These are phyloP conservation scores for Phtheirospermum japonicum DNA, from an alignment of 257 asterid genomes.

Conservation along the genomic window DNA sequence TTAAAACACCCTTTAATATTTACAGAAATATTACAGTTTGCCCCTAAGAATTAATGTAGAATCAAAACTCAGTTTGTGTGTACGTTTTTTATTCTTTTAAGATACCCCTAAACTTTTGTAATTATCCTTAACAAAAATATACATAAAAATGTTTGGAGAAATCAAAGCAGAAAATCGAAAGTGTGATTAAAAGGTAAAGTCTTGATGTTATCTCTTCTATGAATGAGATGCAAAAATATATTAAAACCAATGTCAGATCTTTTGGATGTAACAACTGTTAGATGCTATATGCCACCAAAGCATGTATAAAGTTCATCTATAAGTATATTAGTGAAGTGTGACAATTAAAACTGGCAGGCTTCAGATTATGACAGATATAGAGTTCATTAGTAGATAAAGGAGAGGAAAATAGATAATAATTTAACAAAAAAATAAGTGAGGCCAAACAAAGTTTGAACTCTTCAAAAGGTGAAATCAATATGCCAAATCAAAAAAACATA, in stretches of 20 bases:
- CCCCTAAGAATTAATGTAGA: background rate
- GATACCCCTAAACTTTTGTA: background rate
- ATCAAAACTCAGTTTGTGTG: background rate
- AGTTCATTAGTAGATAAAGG: background rate
- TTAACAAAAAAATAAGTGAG: background rate
- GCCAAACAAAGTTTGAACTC: background rate
- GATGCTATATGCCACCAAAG: background rate
- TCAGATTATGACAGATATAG: background rate
- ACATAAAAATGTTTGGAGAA: background rate
- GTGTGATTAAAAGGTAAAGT: background rate
- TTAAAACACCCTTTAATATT: background rate
- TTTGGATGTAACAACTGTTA: background rate
- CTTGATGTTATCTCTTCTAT: conserved; percentile 13
- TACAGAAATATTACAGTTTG: background rate
- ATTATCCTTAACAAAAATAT: background rate
- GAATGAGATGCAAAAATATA: background rate
- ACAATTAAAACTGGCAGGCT: background rate
- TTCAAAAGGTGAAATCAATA: background rate
- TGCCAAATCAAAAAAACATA: background rate
- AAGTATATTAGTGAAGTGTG: background rate
- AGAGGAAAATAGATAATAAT: background rate
- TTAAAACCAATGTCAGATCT: background rate
- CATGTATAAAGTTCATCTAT: background rate
- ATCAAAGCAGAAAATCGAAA: background rate
- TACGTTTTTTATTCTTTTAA: background rate